phyloP scores from a whole-genome alignment of 1,284 basidiomycete genomes.

The Thecaphora frezii region DNA sequence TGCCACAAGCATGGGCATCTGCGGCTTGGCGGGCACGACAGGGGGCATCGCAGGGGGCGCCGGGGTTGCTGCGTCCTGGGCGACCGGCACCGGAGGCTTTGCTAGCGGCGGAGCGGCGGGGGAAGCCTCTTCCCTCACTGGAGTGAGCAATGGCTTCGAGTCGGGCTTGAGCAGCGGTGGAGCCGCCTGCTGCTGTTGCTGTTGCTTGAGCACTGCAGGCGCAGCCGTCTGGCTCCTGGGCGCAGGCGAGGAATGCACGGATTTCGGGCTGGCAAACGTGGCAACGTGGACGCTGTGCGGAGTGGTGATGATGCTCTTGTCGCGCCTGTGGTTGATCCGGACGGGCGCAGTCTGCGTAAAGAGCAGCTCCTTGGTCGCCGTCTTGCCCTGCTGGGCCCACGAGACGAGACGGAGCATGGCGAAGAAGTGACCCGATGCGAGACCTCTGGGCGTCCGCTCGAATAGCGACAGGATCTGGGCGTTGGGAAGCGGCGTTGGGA shows the following conservation, averaged over 20 bases:
- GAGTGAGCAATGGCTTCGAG: slow-evolving; percentile 32
- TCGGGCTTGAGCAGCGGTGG: slow-evolving; percentile 22
- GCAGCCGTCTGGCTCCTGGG: slow-evolving; percentile 24
- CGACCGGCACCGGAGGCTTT: not conserved
- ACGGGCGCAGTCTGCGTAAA: slow-evolving; percentile 53
- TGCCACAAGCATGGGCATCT: slow-evolving; percentile 33
- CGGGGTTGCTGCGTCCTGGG: not conserved
- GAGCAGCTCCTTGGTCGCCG: slow-evolving; percentile 35
- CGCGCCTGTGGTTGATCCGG: slow-evolving; percentile 19
- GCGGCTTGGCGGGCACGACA: slow-evolving; percentile 36
- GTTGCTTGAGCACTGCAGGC: slow-evolving; percentile 2
- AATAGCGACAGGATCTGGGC: slow-evolving; percentile 54
- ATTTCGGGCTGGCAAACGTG: slow-evolving; percentile 21
- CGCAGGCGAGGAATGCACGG: slow-evolving; percentile 14
- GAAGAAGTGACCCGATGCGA: slow-evolving; percentile 52
- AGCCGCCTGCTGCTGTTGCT: not conserved
- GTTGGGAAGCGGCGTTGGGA: too few relatives aligned
- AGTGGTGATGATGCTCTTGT: slow-evolving; percentile 7
- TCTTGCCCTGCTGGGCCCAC: slow-evolving; percentile 52
- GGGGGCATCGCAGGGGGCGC: slow-evolving; percentile 13
- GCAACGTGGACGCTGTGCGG: slow-evolving; percentile 28
- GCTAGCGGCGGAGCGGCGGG: not conserved
- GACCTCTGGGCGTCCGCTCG: slow-evolving; percentile 52
- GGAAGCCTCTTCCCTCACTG: slow-evolving; percentile 26
- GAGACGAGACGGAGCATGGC: slow-evolving; percentile 55